Evolutionary conservation across 106 monocot species (phyloP), one percentile per base, ranked within the genome.

Genomic region (Apostasia ramifera): DNA sequence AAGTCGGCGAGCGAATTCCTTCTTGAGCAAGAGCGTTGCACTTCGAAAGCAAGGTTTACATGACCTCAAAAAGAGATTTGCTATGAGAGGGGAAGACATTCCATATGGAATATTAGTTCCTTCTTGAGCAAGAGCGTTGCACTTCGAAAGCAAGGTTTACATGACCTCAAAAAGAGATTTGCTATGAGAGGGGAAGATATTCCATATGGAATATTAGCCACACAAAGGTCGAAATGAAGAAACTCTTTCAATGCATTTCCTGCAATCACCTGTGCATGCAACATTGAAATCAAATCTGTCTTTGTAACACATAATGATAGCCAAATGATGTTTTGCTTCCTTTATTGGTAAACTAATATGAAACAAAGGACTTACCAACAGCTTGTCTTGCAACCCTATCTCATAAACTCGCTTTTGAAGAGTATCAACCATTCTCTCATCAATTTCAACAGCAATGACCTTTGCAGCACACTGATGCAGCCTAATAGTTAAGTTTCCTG

Each of bases 191-290:
- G 92, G 56, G 97, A 97, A 13, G 97, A 92, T 59, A 97, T 97
- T 40, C 82, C 79, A 58, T 97, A 97, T 2, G 97, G 92, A 47
- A 97, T 97, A 81, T 97, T 92, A 11, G 97, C n/a, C n/a, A n/a
- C n/a, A n/a, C n/a, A n/a, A n/a, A n/a, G n/a, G n/a, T n/a, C n/a
- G n/a, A n/a, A n/a, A n/a, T n/a, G n/a, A n/a, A n/a, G n/a, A n/a
- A n/a, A n/a, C n/a, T n/a, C n/a, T n/a, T n/a, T n/a, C n/a, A n/a
- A n/a, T n/a, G 81, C 89, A 67, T 97, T 85, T 1, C 76, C 77
- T 5, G 53, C 66, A 55, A 97, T 83, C 52, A 92, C 81, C 89
- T 97, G 80, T 59, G 12, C 26, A 61, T 59, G 66, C 9, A 70
- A 38, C 2, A 40, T 47, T 61, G 44, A 42, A 63, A 64, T 56